Percentiles rank a stretch among this genome's conserved stretches.
phyloP scores from a whole-genome alignment of 345 rosid species.

The Arabis hirsuta region DNA sequence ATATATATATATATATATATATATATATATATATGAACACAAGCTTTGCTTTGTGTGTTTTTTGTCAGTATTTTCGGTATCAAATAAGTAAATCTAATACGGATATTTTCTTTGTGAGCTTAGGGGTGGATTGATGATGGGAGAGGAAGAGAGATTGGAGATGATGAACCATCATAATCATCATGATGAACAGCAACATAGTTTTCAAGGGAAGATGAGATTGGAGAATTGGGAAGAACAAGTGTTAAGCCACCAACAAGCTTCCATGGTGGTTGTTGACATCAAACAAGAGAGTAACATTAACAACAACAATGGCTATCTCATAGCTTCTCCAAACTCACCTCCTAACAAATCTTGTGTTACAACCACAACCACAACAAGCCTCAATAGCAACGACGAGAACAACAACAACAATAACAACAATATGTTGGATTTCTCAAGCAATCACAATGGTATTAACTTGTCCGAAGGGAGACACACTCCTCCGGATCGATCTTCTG shows the following conservation, averaged over 20 bases:
- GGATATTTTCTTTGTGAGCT: neutral
- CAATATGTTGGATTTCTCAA: constrained; percentile 74
- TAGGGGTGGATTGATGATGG: constrained; percentile 74
- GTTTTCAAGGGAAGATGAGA: constrained; percentile 56
- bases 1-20: neutral
- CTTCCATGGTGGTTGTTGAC: constrained; percentile 46
- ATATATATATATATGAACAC: neutral
- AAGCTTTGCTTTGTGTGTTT: neutral
- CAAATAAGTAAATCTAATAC: constrained; percentile 23
- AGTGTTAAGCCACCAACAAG: constrained; percentile 57
- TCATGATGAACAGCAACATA: constrained; percentile 34
- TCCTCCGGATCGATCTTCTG: constrained; percentile 72
- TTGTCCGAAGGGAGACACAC: constrained; percentile 65
- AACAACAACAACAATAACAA: constrained; percentile 46
- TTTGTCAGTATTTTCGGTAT: neutral
- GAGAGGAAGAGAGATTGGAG: constrained; percentile 59
- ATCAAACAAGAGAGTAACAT: constrained; percentile 71
- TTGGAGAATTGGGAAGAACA: constrained; percentile 74
- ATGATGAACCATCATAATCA: constrained; percentile 42
- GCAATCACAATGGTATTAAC: constrained; percentile 44
- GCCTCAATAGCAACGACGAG: constrained; percentile 43
- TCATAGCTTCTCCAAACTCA: constrained; percentile 54
- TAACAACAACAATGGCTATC: constrained; percentile 46
- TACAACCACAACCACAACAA: constrained; percentile 54
- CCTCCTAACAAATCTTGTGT: constrained; percentile 67